Evolutionary conservation across 495 filamentous ascomycete genomes (phyloP).

Genomic region (Melanomma pulvis-pyrius): DNA sequence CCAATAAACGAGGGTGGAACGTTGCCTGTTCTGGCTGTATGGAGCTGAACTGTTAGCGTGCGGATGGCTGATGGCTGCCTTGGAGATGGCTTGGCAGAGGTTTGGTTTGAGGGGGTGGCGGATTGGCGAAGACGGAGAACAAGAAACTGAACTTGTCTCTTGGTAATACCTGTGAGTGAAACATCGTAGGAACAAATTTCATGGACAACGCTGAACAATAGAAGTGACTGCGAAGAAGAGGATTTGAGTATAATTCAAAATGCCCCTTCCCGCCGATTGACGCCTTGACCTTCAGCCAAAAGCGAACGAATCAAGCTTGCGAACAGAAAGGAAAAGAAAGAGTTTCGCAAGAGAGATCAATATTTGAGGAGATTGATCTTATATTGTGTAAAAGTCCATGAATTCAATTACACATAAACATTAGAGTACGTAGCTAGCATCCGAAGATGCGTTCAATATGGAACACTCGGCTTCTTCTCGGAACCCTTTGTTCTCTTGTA

Average conservation of each 20-base stretch:
- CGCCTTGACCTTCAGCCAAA: background rate
- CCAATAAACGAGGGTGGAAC: background rate
- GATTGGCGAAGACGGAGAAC: background rate
- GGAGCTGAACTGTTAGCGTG: background rate
- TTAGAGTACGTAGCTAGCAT: background rate
- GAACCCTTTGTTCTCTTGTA: conserved; percentile 45
- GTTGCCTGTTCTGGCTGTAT: background rate
- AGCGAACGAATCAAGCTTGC: background rate
- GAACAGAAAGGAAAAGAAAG: background rate
- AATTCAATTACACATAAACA: background rate
- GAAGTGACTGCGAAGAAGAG: background rate
- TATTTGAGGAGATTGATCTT: too few relatives aligned
- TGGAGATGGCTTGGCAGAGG: background rate
- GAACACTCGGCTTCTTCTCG: conserved; percentile 25
- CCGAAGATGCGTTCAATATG: conserved; percentile 1
- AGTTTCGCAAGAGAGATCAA: too few relatives aligned
- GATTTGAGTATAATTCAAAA: background rate
- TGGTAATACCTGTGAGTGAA: background rate
- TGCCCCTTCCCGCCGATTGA: background rate
- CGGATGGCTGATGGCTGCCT: conserved; percentile 1
- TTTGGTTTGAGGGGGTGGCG: background rate
- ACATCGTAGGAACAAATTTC: background rate
- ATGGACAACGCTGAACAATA: background rate
- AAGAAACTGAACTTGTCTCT: background rate
- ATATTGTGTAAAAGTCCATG: too few relatives aligned